Evolutionary conservation across 1,139 yeast species (phyloP), one percentile per base, ranked within the genome.

Genomic region (Suhomyces yuchorum): DNA sequence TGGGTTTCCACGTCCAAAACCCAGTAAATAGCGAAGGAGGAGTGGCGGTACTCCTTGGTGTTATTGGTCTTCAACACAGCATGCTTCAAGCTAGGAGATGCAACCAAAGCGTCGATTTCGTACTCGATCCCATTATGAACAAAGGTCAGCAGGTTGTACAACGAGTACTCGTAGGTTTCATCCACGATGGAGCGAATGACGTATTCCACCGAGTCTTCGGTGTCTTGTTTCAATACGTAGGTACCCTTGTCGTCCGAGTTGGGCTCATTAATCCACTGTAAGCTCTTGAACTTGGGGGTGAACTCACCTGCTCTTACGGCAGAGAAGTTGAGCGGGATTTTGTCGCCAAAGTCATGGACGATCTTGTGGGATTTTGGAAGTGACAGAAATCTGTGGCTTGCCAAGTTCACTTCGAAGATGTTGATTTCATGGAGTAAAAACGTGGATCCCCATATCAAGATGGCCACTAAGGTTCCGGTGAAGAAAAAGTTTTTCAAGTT

Each of bases 221-320:
- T 60, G 8, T 58, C 59, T 34, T 68, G 68, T 33, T 65, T 68
- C 20, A 78, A 68, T 30, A 81, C 73, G 56, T 77, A 81, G 11
- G 83, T 80, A n/a, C 85, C 87, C 49, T 74, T 70, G 56, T 81
- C 85, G 51, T 76, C 62, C 22, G 61, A 51, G 37, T 70, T 71
- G 1, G 83, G 80, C 17, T 79, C 79, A 42, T 70, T 70, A 43
- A 85, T 78, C 93, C 93, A 86, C 60, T 85, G 91, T 19, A 86
- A 68, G n/a, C 74, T 65, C 51, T 78, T 77, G 45, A 58, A 66
- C 20, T 67, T 65, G 0, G 90, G 83, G 0, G 59, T 51, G 54
- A 85, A 85, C 1, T 77, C 68, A 2, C 79, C 80, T 42, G 77
- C 78, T 52, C 88, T 72, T 17, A 67, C 67, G 14, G 62, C 63